Evolutionary conservation across 305 asterid species (phyloP), one percentile per base, ranked within the genome.

Genomic region (Fraxinus xanthoxyloides): DNA sequence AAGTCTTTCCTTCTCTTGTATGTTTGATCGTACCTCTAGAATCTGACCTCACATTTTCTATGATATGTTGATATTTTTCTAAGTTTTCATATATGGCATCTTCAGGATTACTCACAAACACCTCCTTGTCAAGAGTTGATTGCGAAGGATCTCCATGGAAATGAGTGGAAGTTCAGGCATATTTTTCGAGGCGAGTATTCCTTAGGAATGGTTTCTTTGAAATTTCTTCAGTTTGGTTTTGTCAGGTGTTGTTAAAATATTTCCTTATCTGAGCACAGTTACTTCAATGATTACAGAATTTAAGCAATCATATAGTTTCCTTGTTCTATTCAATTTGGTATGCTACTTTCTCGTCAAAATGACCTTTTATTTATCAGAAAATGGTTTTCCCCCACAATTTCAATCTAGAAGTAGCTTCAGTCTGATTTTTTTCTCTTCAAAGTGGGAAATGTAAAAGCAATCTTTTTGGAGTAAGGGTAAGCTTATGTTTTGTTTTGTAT

Each of bases 1-100:
- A 95, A 94, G 98, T 95, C 78, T 95, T 95, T 36, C 99, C 99
- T 80, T 93, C 99, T 81, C 98, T 95, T 80, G 99, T 95, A 85
- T 31, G 98, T 89, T 59, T 80, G 83, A 59, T 82, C 61, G 15
- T 43, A 74, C 76, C 43, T 67, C 19, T 54, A 65, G 65, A 65
- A 35, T 46, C 19, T 77, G 35, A 21, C 30, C 73, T 61, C 51
- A 61, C 76, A 43, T 5, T 28, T 7, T 31, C 56, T 76, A 73
- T 82, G n/a, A 1, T 8, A 56, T 48, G 13, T 75, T 26, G 10
- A 59, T 56, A 77, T 65, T 83, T 85, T n/a, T 78, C 80, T 56
- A 51, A 36, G 36, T 65, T 77, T 70, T 70, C 54, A 12, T 30
- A 59, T 85, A 46, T 80, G 78, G 75, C 48, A 72, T 77, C 65